Evolutionary conservation across 768 basidiomycete genomes (phyloP).

Genomic region (Panaeolus papilionaceus): DNA sequence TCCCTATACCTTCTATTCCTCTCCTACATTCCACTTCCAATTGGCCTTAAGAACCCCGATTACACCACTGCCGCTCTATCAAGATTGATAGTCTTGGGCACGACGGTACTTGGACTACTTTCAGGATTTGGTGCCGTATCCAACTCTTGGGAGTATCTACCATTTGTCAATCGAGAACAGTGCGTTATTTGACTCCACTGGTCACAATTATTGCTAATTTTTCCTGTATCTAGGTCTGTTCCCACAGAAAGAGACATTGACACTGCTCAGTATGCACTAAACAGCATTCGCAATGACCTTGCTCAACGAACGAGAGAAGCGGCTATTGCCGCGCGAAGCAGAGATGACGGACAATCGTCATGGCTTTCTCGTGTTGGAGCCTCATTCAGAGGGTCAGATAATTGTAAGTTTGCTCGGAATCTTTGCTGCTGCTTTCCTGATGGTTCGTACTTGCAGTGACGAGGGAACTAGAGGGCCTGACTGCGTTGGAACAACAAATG

Average conservation of each 20-base stretch:
- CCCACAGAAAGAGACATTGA: constrained; percentile 60
- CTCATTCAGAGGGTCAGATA: constrained; percentile 54
- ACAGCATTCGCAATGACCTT: constrained; percentile 66
- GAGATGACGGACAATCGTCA: constrained; percentile 22
- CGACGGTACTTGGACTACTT: constrained; percentile 76
- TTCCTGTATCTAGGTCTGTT: constrained; percentile 30
- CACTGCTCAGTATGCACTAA: constrained; percentile 62
- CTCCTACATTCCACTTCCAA: constrained; percentile 73
- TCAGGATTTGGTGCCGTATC: constrained; percentile 82
- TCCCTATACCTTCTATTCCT: constrained; percentile 61
- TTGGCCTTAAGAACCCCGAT: constrained; percentile 46
- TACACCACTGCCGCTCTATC: constrained; percentile 56
- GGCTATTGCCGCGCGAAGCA: constrained; percentile 20
- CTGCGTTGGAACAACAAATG: constrained; percentile 76
- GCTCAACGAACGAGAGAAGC: constrained; percentile 42
- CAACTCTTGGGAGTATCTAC: constrained; percentile 67
- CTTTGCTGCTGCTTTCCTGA: background rate
- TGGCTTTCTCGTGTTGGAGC: constrained; percentile 61
- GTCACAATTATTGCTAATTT: background rate
- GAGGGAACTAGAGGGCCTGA: constrained; percentile 68
- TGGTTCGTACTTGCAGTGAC: constrained; percentile 35
- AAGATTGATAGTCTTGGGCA: constrained; percentile 78
- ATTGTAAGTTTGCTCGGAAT: constrained; percentile 33
- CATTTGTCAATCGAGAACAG: constrained; percentile 40
- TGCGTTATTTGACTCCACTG: constrained; percentile 22